Base-by-base conservation (phyloP, 257 asterid genomes). In the Nicotiana undulata region DNA sequence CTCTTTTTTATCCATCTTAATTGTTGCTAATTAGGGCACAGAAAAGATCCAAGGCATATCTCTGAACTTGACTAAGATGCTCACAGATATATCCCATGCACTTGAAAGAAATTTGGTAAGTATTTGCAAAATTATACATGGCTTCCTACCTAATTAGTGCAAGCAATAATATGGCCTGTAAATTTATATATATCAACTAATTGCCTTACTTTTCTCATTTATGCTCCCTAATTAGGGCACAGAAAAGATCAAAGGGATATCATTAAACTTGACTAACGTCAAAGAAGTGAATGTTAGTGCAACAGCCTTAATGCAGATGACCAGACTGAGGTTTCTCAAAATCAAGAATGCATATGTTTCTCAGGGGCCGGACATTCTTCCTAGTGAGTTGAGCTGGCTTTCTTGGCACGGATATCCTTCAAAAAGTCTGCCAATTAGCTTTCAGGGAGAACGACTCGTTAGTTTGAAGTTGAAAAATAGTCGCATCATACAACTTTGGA, bases 321-420 rank as follows among this genome's bases (percentile, higher is more conserved):
- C 12, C 31, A 82, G 32, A 15, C 60, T 82, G 18, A 82, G 85
- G 56, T 32, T 82, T 20, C 85, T 82, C 78, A 82, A 77, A 67
- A 20, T 82, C 37, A 32, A 82, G 72, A 77, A 77, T 64, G 85
- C 20, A 29, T 9, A 31, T 60, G 74, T 72, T 81, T 56, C 59
- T 40, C 83, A 70, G 46, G 70, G 59, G 16, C 83, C 32, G 16
- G 12, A 22, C 17, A 51, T 3, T 72, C n/a, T 81, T 15, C 74
- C 83, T 34, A 8, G 55, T 44, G 63, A 81, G 10, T 51, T 81
- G 37, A 37, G 26, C 11, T 81, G 83, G 83, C 63, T 81, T 28
- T 13, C 51, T 56, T 81, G 79, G 83, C 83, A 59, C 0, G 61
- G 79, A 46, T 81, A 81, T 61, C 63, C 79, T 37, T 58, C 53